These are phyloP conservation scores for Trichomonas gallinae DNA, from an alignment of 208 protist genomes.

Conservation along the genomic window DNA sequence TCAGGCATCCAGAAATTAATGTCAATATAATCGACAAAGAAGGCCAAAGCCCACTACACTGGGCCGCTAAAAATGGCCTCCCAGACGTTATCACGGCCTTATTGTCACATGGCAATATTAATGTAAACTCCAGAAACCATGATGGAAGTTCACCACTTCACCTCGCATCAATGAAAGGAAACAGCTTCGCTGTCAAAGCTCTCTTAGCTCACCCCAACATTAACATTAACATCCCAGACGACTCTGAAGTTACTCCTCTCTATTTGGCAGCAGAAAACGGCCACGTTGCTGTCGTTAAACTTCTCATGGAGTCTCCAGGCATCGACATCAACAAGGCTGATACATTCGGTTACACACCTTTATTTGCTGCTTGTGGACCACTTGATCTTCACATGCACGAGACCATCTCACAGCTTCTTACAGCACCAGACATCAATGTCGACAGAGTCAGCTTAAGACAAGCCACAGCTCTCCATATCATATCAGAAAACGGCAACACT, in stretches of 20 bases:
- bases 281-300: neutral
- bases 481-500: neutral
- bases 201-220: neutral
- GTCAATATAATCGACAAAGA: neutral
- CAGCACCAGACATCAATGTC: neutral
- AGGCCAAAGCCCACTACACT: neutral
- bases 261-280: constrained; percentile 20
- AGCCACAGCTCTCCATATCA: neutral
- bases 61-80: neutral
- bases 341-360: neutral
- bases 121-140: neutral
- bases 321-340: neutral
- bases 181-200: neutral
- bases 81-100: neutral
- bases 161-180: neutral
- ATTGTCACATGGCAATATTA: neutral
- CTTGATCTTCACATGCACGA: neutral
- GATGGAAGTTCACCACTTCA: neutral
- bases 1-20: neutral
- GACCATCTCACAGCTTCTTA: neutral
- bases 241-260: neutral
- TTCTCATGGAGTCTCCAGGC: neutral
- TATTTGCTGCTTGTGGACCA: neutral
- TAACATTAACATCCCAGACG: neutral
- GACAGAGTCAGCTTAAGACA: neutral